Evolutionary conservation across 2,329 filamentous ascomycete species (phyloP).

Genomic region (Aspergillus clavatus): DNA sequence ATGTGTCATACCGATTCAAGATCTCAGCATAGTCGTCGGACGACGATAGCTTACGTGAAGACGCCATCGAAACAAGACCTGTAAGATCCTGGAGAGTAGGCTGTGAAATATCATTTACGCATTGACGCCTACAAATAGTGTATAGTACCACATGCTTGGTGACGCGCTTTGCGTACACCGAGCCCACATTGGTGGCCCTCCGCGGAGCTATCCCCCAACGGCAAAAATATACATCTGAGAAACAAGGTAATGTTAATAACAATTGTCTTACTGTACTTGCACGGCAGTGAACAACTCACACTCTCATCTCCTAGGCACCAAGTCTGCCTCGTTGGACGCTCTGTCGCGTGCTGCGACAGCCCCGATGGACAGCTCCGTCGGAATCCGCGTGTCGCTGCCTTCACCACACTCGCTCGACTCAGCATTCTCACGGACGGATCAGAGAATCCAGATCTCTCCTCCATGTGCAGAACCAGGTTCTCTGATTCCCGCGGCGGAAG

Average conservation of each 20-base stretch:
- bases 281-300: no score
- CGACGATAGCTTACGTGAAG: background rate
- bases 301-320: no score
- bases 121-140: no score
- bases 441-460: background rate
- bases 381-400: background rate
- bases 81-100: background rate
- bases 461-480: background rate
- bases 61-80: background rate
- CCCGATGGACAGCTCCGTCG: background rate
- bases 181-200: no score
- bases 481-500: background rate
- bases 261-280: no score
- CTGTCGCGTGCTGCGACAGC: background rate
- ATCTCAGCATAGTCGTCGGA: background rate
- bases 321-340: no score
- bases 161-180: no score
- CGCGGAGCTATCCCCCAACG: no score
- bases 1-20: background rate
- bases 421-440: background rate
- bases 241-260: no score
- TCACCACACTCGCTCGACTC: background rate
- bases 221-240: no score
- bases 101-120: no score
- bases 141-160: no score